phyloP scores from a whole-genome alignment of 2,329 filamentous ascomycete species.

The Ascochyta lentis region DNA sequence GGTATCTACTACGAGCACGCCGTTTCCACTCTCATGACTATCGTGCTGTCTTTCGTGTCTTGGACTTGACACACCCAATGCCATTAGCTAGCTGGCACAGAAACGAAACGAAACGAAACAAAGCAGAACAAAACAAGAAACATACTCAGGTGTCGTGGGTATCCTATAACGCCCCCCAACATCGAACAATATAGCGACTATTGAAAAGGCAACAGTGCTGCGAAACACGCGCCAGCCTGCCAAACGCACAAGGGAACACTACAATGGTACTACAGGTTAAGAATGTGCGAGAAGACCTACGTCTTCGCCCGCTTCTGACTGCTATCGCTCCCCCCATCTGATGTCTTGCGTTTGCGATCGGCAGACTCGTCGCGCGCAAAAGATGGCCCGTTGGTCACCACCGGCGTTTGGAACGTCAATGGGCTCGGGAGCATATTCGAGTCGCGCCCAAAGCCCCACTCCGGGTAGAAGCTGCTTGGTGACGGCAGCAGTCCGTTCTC shows the following conservation, averaged over 20 bases:
- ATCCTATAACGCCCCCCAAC: constrained; percentile 34
- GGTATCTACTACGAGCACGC: constrained; percentile 24
- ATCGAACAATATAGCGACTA: constrained; percentile 20
- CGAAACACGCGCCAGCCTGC: constrained; percentile 19
- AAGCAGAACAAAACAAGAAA: constrained; percentile 18
- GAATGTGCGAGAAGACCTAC: constrained; percentile 19
- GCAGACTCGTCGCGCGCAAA: constrained; percentile 53
- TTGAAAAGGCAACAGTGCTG: constrained; percentile 11
- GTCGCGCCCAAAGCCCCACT: constrained; percentile 82
- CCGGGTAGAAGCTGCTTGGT: constrained; percentile 89
- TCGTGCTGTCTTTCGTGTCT: constrained; percentile 12
- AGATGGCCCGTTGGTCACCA: constrained; percentile 52
- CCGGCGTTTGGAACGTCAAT: constrained; percentile 87
- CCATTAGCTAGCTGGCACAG: constrained; percentile 3
- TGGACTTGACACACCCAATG: constrained; percentile 6
- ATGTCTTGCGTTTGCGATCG: constrained; percentile 51
- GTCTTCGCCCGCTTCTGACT: constrained; percentile 49
- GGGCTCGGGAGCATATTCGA: constrained; percentile 91
- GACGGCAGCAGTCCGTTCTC: constrained; percentile 86
- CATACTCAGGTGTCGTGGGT: constrained; percentile 30
- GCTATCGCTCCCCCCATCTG: constrained; percentile 48
- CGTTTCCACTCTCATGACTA: constrained; percentile 10
- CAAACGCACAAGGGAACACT: constrained; percentile 8
- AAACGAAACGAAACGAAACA: too few species aligned
- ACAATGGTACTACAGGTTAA: constrained; percentile 18